These are phyloP conservation scores for Cyclostephanos invisitatus DNA, from an alignment of 108 stramenopile species.

Conservation along the genomic window DNA sequence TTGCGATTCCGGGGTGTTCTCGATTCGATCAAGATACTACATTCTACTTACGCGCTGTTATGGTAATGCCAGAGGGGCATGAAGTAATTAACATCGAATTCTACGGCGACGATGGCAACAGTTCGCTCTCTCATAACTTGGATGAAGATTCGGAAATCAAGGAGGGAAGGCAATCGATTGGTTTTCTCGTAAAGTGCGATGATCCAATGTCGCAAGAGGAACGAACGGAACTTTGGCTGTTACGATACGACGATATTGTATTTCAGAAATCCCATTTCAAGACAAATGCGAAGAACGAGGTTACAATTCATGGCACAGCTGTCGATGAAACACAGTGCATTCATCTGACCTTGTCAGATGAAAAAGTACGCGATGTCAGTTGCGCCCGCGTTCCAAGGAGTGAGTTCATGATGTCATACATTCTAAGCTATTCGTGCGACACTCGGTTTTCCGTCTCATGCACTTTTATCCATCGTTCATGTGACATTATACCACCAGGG, in stretches of 20 bases:
- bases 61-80: conserved; percentile 25
- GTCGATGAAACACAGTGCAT: conserved; percentile 3
- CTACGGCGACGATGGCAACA: conserved; percentile 80
- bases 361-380: background rate
- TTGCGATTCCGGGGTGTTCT: conserved; percentile 50
- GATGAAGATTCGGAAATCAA: conserved; percentile 48
- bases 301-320: conserved; percentile 14
- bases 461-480: background rate
- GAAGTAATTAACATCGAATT: conserved; percentile 54
- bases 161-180: conserved; percentile 68
- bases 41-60: conserved; percentile 51
- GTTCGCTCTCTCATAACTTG: conserved; percentile 56
- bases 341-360: background rate
- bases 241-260: conserved; percentile 52
- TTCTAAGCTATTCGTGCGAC: background rate
- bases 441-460: background rate
- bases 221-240: conserved; percentile 58
- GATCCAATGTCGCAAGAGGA: conserved; percentile 9
- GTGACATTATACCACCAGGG: conserved; percentile 16
- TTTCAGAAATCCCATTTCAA: conserved; percentile 48
- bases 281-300: conserved; percentile 13
- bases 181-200: conserved; percentile 45
- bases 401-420: conserved; percentile 7
- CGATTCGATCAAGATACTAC: conserved; percentile 12
- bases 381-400: conserved; percentile 8